Evolutionary conservation across 192 early-diverging fungal species (phyloP).

Genomic region (Oehlia diaphana): DNA sequence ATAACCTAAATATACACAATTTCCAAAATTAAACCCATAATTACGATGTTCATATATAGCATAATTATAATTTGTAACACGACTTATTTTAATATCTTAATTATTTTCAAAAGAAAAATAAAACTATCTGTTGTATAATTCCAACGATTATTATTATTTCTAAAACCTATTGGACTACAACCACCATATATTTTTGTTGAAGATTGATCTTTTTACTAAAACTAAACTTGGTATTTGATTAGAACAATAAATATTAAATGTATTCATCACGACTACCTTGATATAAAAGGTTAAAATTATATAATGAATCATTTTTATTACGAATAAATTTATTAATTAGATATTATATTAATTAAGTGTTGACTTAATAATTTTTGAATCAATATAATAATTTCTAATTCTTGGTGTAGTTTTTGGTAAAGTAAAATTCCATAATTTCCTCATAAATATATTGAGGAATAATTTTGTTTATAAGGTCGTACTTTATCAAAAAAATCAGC

Average conservation of each 20-base stretch:
- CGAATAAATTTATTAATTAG: neutral
- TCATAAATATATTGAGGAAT: neutral
- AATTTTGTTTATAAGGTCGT: neutral
- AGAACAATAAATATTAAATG: neutral
- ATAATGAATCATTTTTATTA: neutral
- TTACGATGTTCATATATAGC: neutral
- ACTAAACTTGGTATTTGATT: neutral
- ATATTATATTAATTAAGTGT: neutral
- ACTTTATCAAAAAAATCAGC: constrained; percentile 15
- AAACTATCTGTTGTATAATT: neutral
- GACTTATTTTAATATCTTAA: neutral
- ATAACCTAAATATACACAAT: neutral
- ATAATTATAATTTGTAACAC: neutral
- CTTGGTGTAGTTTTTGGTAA: neutral
- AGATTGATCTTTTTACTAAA: neutral
- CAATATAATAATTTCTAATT: neutral
- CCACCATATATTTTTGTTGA: neutral
- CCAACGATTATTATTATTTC: neutral
- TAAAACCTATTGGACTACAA: constrained; percentile 1
- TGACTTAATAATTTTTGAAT: constrained; percentile 1
- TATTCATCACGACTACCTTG: constrained; percentile 8
- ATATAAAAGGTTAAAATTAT: constrained; percentile 11
- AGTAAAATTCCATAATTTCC: constrained; percentile 3
- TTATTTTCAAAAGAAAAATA: constrained; percentile 2
- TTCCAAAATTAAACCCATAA: neutral